phyloP scores from a whole-genome alignment of 805 yeast genomes.

The Hermanozyma aechmeae region DNA sequence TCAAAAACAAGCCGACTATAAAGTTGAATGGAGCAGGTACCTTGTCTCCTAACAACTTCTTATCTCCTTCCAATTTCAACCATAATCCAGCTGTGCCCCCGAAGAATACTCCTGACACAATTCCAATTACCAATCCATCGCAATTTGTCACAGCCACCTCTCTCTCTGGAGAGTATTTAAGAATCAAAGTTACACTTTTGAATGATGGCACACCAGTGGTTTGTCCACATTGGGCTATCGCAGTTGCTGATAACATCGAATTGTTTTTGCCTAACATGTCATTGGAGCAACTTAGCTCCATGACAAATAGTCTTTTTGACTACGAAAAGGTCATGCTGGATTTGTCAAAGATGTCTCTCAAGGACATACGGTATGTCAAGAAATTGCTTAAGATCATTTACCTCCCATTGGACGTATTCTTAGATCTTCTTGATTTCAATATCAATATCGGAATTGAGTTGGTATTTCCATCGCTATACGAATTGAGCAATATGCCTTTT shows the following conservation, averaged over 20 bases:
- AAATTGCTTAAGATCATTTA: slow-evolving; percentile 38
- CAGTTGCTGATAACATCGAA: slow-evolving; percentile 40
- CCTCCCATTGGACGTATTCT: slow-evolving; percentile 51
- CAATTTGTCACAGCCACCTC: slow-evolving; percentile 83
- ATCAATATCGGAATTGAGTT: slow-evolving; percentile 69
- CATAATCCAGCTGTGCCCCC: slow-evolving; percentile 2
- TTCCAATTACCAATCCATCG: neutral
- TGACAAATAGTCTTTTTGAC: slow-evolving; percentile 30
- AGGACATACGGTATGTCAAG: slow-evolving; percentile 32
- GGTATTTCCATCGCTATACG: slow-evolving; percentile 57
- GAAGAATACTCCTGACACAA: neutral
- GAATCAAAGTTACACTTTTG: slow-evolving; percentile 60
- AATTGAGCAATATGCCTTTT: slow-evolving; percentile 29
- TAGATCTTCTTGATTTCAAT: slow-evolving; percentile 44
- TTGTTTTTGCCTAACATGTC: slow-evolving; percentile 55
- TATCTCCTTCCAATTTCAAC: slow-evolving; percentile 24
- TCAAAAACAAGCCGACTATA: slow-evolving; percentile 17
- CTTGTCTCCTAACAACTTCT: slow-evolving; percentile 31
- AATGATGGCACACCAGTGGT: slow-evolving; percentile 83
- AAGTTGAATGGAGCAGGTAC: slow-evolving; percentile 30
- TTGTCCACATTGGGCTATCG: slow-evolving; percentile 57
- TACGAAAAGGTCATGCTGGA: slow-evolving; percentile 30
- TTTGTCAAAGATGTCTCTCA: slow-evolving; percentile 24
- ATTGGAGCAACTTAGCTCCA: slow-evolving; percentile 33
- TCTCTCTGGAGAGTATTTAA: slow-evolving; percentile 68